Evolutionary conservation across 2,329 filamentous ascomycete genomes (phyloP), one percentile per base, ranked within the genome.

Genomic region (Bipolaris cookei): DNA sequence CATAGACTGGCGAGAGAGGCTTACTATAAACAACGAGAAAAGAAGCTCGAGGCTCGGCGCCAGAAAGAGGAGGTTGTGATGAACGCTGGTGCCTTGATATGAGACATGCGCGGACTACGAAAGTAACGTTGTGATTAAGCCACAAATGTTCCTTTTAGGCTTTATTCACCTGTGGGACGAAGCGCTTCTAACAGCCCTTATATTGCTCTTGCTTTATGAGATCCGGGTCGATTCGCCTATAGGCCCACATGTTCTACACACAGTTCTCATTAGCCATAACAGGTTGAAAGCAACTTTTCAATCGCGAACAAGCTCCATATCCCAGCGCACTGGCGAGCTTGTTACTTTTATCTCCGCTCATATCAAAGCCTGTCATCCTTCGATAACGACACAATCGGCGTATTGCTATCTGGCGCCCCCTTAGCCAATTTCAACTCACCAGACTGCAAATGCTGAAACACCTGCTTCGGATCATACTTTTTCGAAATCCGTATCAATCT

Each of bases 21-120:
- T 50, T 67, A 71, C 38, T 39, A 67, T 57, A 69, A 65, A 48
- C 60, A 65, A 46, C 67, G 67, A 48, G 73, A 76, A 53, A 77
- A 72, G 63, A 79, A 78, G 64, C 61, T 70, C 23, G 82, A 83
- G 68, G 68, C 76, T 55, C 75, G 69, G 56, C 73, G 77, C 51
- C 69, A 67, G 30, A 78, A 79, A 54, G 80, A 83, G 58, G 74
- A 76, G 53, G 57, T 74, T 16, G 78, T 77, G 59, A 71, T 77
- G 70, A 78, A 81, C 55, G 64, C 57, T 14, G 79, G 79, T 6
- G 78, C 80, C 2, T 66, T 80, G 51, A 63, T 71, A 21, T 75
- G 38, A 54, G 10, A 10, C 7, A 16, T n/a, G n/a, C 16, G 10
- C 35, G 16, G 3, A n/a, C n/a, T 6, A 4, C 14, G 10, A 32